Evolutionary conservation across 1,284 basidiomycete species (phyloP).

Genomic region (Puccinia triticina): DNA sequence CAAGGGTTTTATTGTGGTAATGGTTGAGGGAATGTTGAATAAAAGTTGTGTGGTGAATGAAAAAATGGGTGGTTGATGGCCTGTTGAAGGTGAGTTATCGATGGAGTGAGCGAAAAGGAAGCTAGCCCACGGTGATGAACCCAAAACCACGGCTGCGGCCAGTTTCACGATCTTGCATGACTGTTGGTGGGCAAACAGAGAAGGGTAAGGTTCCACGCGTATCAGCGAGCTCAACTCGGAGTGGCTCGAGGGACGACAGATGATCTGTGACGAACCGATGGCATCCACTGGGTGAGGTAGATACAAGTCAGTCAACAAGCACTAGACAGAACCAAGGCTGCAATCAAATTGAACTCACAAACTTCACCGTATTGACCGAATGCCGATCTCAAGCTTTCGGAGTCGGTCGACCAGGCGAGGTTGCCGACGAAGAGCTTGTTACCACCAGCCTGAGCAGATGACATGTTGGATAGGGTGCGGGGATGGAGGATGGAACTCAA

Average conservation of each 20-base stretch:
- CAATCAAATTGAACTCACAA: background rate
- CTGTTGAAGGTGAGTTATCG: background rate
- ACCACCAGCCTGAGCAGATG: background rate
- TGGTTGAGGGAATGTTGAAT: background rate
- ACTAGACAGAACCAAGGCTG: background rate
- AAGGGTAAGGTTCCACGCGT: background rate
- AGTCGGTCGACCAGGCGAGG: slow-evolving; percentile 43
- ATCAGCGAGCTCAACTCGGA: background rate
- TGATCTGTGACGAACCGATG: slow-evolving; percentile 24
- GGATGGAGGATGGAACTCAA: slow-evolving; percentile 1
- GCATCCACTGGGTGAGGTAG: slow-evolving; percentile 34
- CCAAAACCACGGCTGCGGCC: slow-evolving; percentile 95
- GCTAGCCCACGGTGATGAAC: slow-evolving; percentile 67
- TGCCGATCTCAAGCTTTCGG: background rate
- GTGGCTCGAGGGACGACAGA: background rate
- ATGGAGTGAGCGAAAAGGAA: slow-evolving; percentile 25
- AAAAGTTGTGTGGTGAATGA: background rate
- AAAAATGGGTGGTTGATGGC: background rate
- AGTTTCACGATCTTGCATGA: slow-evolving; percentile 97
- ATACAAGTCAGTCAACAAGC: background rate
- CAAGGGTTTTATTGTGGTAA: background rate
- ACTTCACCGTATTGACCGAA: slow-evolving; percentile 43
- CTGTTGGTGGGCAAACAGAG: slow-evolving; percentile 58
- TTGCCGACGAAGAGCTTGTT: slow-evolving; percentile 47
- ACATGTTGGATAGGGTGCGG: slow-evolving; percentile 11